Base-by-base conservation (phyloP, 2,329 filamentous ascomycete genomes). In the Juglanconis juglandina region DNA sequence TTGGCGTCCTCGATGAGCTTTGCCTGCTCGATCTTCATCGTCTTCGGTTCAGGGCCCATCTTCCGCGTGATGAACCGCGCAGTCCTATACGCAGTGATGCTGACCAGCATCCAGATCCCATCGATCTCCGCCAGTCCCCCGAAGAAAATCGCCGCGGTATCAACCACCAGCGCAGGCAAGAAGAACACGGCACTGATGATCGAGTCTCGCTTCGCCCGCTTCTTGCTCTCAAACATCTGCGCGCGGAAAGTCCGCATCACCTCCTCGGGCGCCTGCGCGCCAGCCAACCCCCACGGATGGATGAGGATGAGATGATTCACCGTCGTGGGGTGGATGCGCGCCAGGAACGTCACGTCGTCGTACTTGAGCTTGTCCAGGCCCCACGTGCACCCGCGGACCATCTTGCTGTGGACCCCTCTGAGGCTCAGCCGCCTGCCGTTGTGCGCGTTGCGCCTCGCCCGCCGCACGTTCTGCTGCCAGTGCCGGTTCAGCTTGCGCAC, bases 281-380 rank as follows among this genome's bases (percentile, higher is more conserved):
- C 46, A 5, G 49, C 34, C 17, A 61, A 46, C 13, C 37, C 59
- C 56, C 44, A 48, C 7, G 56, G 59, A 24, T 61, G 55, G 32
- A 61, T 58, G 32, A 61, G 48, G 56, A 61, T 49, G 33, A 61
- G 9, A 14, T 59, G 59, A 14, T n/a, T 24, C n/a, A 59, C 56
- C 4, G 56, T 59, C 35, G 33, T 39, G 3, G 59, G 51, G 33
- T 55, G 59, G 44, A 61, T 53, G 14, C 59, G 56, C 4, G 50
- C 32, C 1, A 61, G 35, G 44, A 61, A 61, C 2, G 53, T 14
- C 1, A 39, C 39, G 33, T 55, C 41, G 47, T 10, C 52, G 39
- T 34, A n/a, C n/a, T 41, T 50, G 10, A 48, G 44, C 33, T 24
- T 35, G 30, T 47, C 59, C 9, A 58, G 57, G 4, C 24, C 57